Base-by-base conservation (phyloP, 257 asterid genomes). In the Euphrasia confusa region DNA sequence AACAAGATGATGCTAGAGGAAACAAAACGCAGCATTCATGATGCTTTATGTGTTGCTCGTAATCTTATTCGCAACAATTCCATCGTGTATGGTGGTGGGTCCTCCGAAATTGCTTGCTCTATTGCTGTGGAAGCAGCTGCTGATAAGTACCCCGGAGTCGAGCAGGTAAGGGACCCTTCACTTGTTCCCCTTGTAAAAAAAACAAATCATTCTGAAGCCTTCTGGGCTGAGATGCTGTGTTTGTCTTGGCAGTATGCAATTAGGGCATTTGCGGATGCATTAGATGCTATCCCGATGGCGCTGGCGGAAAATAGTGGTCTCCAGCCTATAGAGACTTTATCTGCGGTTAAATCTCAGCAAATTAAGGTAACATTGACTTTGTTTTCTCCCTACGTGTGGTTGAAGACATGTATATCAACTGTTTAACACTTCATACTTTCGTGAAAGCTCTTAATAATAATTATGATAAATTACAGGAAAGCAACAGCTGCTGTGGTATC, bases 1-100 rank as follows among this genome's bases (percentile, higher is more conserved):
- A 92, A 92, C 85, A 92, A 92, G 90, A 92, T 92, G 98, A 88
- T 92, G 77, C 84, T 92, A 64, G 97, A 92, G 80, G 97, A 92
- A 81, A 88, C 98, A 32, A 92, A 88, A 58, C 98, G 98, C 65
- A 92, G 98, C 71, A n/a, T 92, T 73, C 98, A 92, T 42, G 98
- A 92, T 63, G 98, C 98, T 47, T 57, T 92, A 49, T 92, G 97
- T 32, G 98, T 92, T 61, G 95, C 98, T 44, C 79, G 98, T 54
- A 92, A 92, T 78, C 93, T 92, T 40, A 86, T 92, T 68, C 98
- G 90, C 60, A 88, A 92, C 79, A 86, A 92, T 55, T 92, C 98
- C 58, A 88, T 92, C 13, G 98, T 92, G 4, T 92, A 92, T 74
- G 98, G 98, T 67, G 98, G 98, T 72, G 98, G 98, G 26, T 86